Base-by-base conservation (phyloP, 306 rosid genomes). In the Quercus glauca region DNA sequence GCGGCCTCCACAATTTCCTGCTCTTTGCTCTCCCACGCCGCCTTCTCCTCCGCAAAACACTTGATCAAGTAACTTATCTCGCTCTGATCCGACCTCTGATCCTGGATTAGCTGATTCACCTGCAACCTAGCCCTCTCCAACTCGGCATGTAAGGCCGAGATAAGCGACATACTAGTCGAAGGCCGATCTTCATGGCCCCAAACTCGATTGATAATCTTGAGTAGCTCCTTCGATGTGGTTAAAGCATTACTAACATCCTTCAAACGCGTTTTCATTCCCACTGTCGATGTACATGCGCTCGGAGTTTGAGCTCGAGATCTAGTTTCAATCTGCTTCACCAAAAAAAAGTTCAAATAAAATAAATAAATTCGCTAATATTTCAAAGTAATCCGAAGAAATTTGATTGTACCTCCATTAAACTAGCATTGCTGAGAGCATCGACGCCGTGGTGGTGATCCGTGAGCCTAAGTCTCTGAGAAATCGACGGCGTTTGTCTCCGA, bases 11-110 rank as follows among this genome's bases (percentile, higher is more conserved):
- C 88, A 81, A 87, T 84, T 85, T 90, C 90, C 69, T 83, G 91
- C 80, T 91, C 99, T 87, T 91, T 93, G 81, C 78, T 89, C 83
- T 91, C 90, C 99, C 99, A 93, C 29, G 93, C 89, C 10, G 96
- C 97, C 82, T 93, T 93, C 89, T 96, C 99, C 76, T 96, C 98
- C 57, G 98, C 91, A 82, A 90, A 90, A 76, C 94, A 90, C 90
- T 92, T 91, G 90, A 96, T 89, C 83, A 96, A 86, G 74, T 90
- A 90, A 87, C 79, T 86, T 59, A 96, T 87, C 83, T 93, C 98
- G 26, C 84, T 89, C 79, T 89, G 95, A 71, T 95, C 94, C 0
- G 89, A 88, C 56, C 96, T 89, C 67, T 96, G 99, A 56, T 89
- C 99, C 51, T 96, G 99, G 78, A 96, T 93, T 57, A 88, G 89